Base-by-base conservation (phyloP, 2,329 filamentous ascomycete genomes). In the Diaporthe vaccinii region DNA sequence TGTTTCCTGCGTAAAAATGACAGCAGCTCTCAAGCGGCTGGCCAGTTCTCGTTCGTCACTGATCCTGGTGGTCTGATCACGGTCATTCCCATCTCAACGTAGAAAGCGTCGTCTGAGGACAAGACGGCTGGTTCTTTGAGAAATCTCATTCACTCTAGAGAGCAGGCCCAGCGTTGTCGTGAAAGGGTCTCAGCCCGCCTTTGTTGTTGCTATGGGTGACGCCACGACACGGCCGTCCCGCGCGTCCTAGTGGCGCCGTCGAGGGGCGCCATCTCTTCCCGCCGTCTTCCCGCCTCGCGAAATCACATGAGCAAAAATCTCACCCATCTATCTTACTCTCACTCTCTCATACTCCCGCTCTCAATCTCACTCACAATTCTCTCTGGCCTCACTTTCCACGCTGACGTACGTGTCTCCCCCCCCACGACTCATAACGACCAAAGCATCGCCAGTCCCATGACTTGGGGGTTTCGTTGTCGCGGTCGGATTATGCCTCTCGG, bases 181-280 rank as follows among this genome's bases (percentile, higher is more conserved):
- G 31, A 51, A 62, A 25, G 36, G 17, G 20, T 12, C 58, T 28
- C n/a, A 65, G 41, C 31, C 36, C 12, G 59, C 9, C 57, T 62
- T 44, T 53, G 57, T 55, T 28, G 58, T 59, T 73, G 46, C 34
- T 51, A 51, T 25, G 9, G 65, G 46, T 53, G 65, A 68, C 65
- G 65, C 65, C 65, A 62, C 44, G 73, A 61, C 73, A 55, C 44
- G 62, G 20, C 55, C 67, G 46, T 71, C 72, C 73, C 73, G 73
- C 73, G 67, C 57, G 55, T 72, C 67, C 25, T 36, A 61, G 67
- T 58, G 59, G 59, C 73, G 73, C 22, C 36, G 39, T 25, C 28
- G 17, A 36, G n/a, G 28, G 59, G 46, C 67, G 73, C 73, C 73
- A 72, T 72, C 41, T 58, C 44, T 15, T 25, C 72, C 59, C 59